phyloP scores from a whole-genome alignment of 768 basidiomycete species.

The Megacollybia marginata region DNA sequence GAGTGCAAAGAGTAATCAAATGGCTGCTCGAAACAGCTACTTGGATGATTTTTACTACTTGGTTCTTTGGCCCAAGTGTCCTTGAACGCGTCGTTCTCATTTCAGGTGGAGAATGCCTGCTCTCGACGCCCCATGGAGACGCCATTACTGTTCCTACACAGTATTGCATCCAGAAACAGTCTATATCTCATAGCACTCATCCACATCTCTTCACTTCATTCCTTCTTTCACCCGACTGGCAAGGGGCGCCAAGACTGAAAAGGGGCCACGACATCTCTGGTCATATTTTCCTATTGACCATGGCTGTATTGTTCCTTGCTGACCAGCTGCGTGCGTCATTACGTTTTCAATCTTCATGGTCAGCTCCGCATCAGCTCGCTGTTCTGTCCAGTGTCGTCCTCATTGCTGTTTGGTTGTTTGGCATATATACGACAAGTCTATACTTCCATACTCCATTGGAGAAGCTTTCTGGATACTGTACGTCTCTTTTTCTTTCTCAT shows the following conservation, averaged over 20 bases:
- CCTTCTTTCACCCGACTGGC: constrained; percentile 34
- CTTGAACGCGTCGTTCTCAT: constrained; percentile 55
- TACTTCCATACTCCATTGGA: constrained; percentile 90
- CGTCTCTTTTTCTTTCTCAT: constrained; percentile 17
- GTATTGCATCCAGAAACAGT: constrained; percentile 44
- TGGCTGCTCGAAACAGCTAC: constrained; percentile 52
- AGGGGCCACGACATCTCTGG: constrained; percentile 92
- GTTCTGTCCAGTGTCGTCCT: constrained; percentile 38
- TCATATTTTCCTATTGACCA: constrained; percentile 83
- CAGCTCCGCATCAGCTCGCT: constrained; percentile 39
- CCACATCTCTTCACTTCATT: constrained; percentile 49
- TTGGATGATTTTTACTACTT: constrained; percentile 73
- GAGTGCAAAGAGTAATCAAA: constrained; percentile 35
- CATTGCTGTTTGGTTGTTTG: constrained; percentile 63
- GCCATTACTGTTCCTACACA: constrained; percentile 46
- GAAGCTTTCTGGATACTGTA: constrained; percentile 81
- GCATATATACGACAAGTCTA: constrained; percentile 71
- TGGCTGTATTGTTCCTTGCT: constrained; percentile 70
- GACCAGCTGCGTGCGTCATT: constrained; percentile 65
- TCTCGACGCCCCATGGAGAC: constrained; percentile 40
- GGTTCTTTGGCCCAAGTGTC: constrained; percentile 86
- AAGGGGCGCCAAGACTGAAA: constrained; percentile 51
- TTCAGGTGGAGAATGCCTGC: constrained; percentile 75
- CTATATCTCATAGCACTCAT: constrained; percentile 53
- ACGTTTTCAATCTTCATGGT: constrained; percentile 27